Percentiles rank a stretch among this genome's conserved stretches.
phyloP scores from a whole-genome alignment of 176 grass and related monocot genomes.

The Cenchrus fungigraminus region DNA sequence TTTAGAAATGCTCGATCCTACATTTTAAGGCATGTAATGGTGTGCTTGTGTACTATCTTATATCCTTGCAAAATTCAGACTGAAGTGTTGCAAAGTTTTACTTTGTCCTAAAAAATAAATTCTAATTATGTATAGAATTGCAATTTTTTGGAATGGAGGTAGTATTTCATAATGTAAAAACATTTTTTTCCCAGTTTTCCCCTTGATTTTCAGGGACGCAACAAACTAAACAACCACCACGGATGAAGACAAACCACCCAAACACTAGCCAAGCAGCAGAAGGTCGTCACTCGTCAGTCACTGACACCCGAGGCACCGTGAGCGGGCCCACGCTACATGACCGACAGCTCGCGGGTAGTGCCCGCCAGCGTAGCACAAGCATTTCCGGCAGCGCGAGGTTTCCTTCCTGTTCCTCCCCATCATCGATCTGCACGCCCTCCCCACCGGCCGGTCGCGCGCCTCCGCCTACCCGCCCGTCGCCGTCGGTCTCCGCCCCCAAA shows the following conservation, averaged over 20 bases:
- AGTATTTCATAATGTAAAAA: too few relatives aligned
- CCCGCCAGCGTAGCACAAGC: conserved; percentile 33
- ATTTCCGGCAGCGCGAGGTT: conserved; percentile 29
- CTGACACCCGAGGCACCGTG: conserved; percentile 23
- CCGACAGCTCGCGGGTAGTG: conserved; percentile 39
- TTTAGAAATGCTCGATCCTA: too few relatives aligned
- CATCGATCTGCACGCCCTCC: conserved; percentile 53
- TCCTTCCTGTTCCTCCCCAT: conserved; percentile 27
- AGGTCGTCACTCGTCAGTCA: background rate
- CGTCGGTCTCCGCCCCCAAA: conserved; percentile 26
- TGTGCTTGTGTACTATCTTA: too few relatives aligned
- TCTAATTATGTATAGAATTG: too few relatives aligned
- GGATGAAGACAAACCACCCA: conserved; percentile 1
- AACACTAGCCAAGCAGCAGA: conserved; percentile 1
- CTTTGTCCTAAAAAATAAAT: too few relatives aligned
- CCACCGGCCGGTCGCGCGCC: conserved; percentile 46
- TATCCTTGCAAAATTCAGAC: too few relatives aligned
- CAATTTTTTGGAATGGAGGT: too few relatives aligned
- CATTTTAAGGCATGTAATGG: too few relatives aligned
- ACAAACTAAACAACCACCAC: background rate
- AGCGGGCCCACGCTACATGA: conserved; percentile 40
- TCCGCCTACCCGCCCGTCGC: conserved; percentile 24
- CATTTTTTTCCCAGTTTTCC: too few relatives aligned
- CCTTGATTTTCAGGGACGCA: too few relatives aligned
- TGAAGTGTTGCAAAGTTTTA: too few relatives aligned